Evolutionary conservation across 768 basidiomycete species (phyloP).

Genomic region (Phallus indusiatus): DNA sequence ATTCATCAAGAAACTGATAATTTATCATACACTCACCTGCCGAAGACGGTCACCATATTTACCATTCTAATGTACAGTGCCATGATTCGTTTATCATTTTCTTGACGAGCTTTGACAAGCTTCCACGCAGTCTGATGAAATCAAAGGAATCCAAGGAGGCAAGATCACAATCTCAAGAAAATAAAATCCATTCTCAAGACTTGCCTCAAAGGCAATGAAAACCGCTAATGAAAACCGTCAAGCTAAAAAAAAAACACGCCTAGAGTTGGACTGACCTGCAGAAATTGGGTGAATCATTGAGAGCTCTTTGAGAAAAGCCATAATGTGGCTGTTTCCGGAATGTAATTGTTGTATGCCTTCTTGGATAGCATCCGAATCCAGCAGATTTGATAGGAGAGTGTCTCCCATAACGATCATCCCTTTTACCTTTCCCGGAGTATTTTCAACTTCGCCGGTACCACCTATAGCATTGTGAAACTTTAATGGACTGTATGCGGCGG

Average conservation of each 20-base stretch:
- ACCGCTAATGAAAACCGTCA: not conserved
- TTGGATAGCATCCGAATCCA: no score
- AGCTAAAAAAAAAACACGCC: not conserved
- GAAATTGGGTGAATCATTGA: conserved; percentile 5
- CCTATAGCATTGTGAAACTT: no score
- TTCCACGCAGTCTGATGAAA: not conserved
- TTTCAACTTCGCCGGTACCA: no score
- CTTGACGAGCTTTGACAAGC: not conserved
- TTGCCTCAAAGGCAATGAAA: conserved; percentile 2
- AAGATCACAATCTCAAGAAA: not conserved
- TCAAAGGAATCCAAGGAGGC: not conserved
- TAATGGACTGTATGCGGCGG: no score
- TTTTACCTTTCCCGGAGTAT: no score
- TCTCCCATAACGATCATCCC: no score
- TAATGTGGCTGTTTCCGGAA: not conserved
- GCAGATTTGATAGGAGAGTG: no score
- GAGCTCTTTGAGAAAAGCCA: conserved; percentile 1
- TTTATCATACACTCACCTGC: not conserved
- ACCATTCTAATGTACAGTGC: conserved; percentile 1
- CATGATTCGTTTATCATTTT: not conserved
- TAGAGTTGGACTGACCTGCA: not conserved
- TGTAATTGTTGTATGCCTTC: no score
- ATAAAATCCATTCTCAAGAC: not conserved
- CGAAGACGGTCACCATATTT: conserved; percentile 1
- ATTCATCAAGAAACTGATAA: not conserved